These are phyloP conservation scores for Ailanthus altissimus DNA, from an alignment of 345 rosid species.

Conservation along the genomic window DNA sequence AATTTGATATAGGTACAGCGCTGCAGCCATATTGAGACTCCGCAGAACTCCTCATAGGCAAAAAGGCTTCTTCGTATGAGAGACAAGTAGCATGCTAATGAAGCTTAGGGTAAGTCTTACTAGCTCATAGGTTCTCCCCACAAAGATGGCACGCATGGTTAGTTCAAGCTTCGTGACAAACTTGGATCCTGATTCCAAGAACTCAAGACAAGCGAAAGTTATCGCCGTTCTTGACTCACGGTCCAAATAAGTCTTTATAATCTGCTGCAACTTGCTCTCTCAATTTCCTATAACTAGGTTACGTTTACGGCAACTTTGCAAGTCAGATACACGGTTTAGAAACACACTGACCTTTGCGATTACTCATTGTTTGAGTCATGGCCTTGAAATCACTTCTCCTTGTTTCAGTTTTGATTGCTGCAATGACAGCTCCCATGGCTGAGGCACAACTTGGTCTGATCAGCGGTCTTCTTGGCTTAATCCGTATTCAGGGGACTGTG, in stretches of 20 bases:
- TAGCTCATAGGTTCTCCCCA: slow-evolving; percentile 20
- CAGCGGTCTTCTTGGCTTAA: slow-evolving; percentile 38
- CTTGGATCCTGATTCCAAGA: neutral
- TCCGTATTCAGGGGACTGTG: slow-evolving; percentile 48
- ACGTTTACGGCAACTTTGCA: neutral
- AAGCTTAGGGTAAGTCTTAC: neutral
- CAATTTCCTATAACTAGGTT: slow-evolving; percentile 32
- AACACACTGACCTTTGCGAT: neutral
- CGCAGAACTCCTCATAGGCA: too few relatives aligned
- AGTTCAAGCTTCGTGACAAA: slow-evolving; percentile 22
- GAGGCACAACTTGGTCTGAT: slow-evolving; percentile 55
- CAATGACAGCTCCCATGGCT: slow-evolving; percentile 34
- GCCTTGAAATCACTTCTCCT: slow-evolving; percentile 36
- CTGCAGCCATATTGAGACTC: neutral
- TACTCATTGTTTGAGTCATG: slow-evolving; percentile 15
- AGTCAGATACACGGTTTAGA: neutral
- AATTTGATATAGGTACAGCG: neutral
- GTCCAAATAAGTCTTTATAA: slow-evolving; percentile 14
- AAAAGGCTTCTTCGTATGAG: neutral
- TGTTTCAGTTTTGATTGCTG: slow-evolving; percentile 24
- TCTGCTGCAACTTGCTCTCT: slow-evolving; percentile 37
- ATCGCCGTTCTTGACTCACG: neutral
- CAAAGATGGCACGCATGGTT: slow-evolving; percentile 10
- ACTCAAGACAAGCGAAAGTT: neutral
- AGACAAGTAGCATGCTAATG: neutral